Evolutionary conservation across 441 rosid genomes (phyloP).

Genomic region (Gossypium davidsonii): DNA sequence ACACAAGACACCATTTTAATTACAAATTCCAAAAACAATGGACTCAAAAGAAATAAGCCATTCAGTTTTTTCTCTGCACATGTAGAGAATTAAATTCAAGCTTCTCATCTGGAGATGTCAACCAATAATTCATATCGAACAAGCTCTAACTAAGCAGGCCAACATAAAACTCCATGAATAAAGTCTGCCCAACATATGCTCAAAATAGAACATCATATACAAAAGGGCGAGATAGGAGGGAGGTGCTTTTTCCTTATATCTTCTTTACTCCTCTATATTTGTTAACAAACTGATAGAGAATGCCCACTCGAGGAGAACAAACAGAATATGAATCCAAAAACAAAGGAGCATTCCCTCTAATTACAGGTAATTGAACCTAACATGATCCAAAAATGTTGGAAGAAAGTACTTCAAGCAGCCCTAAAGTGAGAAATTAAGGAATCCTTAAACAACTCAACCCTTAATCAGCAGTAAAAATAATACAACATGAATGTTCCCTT

Average conservation of each 20-base stretch:
- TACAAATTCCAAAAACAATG: neutral
- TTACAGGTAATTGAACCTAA: neutral
- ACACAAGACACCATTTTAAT: neutral
- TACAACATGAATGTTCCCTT: neutral
- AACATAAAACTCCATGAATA: neutral
- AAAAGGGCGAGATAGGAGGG: neutral
- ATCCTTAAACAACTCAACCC: conserved; percentile 6
- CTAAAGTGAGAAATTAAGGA: neutral
- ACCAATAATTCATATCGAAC: neutral
- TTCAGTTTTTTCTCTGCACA: neutral
- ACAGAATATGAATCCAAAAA: neutral
- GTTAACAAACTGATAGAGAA: neutral
- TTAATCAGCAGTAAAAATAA: neutral
- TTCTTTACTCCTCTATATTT: neutral
- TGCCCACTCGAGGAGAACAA: neutral
- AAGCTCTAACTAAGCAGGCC: conserved; percentile 1
- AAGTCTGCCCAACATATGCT: neutral
- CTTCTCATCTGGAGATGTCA: neutral
- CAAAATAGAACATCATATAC: neutral
- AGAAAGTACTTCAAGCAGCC: neutral
- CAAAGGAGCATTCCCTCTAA: neutral
- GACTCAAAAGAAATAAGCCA: neutral
- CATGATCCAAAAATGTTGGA: neutral
- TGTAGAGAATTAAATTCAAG: neutral
- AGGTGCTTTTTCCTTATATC: neutral